Evolutionary conservation across 2,329 filamentous ascomycete genomes (phyloP).

Genomic region (Botryotinia globosa): DNA sequence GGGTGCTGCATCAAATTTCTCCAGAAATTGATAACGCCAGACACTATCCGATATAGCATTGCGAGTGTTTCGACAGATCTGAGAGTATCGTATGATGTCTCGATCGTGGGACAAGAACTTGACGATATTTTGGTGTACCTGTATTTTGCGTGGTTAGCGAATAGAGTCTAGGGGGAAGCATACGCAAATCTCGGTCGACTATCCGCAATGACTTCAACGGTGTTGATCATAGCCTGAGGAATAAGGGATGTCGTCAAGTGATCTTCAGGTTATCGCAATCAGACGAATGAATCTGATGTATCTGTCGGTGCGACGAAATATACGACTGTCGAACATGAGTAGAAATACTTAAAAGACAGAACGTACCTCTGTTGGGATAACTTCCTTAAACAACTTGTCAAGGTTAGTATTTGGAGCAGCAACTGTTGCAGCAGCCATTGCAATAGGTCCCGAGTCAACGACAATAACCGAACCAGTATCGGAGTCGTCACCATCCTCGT

Average conservation of each 20-base stretch:
- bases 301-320: too few species aligned
- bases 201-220: neutral
- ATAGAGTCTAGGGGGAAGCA: neutral
- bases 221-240: neutral
- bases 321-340: neutral
- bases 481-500: neutral
- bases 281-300: neutral
- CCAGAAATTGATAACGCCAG: conserved; percentile 47
- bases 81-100: conserved; percentile 44
- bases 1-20: conserved; percentile 42
- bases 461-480: conserved; percentile 2
- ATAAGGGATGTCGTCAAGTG: neutral
- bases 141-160: conserved; percentile 13
- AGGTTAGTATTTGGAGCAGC: neutral
- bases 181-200: neutral
- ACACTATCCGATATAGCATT: conserved; percentile 44
- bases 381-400: neutral
- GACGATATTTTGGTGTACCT: conserved; percentile 38
- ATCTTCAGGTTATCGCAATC: neutral
- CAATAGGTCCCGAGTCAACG: neutral
- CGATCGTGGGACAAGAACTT: conserved; percentile 38
- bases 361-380: conserved; percentile 4
- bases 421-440: neutral
- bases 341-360: neutral
- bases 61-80: conserved; percentile 42